Percentiles rank a stretch among this genome's conserved stretches.
Evolutionary conservation across 2,329 filamentous ascomycete genomes (phyloP).

Genomic region (Colletotrichum brevisporum): DNA sequence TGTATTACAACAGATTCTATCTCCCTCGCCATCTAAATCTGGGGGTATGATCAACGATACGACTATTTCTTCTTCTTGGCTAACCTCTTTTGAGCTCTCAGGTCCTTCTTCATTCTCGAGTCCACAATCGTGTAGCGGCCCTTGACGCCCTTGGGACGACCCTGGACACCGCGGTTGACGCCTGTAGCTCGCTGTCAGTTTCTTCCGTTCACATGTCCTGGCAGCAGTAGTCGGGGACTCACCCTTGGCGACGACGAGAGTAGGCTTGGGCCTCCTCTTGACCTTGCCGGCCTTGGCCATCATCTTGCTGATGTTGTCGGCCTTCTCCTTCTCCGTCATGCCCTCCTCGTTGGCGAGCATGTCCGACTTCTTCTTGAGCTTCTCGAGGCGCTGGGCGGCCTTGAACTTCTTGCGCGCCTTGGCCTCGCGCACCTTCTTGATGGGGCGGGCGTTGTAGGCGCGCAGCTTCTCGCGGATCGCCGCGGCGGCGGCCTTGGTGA

Average conservation of each 20-base stretch:
- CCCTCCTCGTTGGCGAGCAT: slow-evolving; percentile 89
- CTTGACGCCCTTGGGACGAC: slow-evolving; percentile 91
- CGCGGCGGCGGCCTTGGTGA: slow-evolving; percentile 87
- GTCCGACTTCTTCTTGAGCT: slow-evolving; percentile 97
- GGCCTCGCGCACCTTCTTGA: slow-evolving; percentile 99
- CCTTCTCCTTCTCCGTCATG: slow-evolving; percentile 97
- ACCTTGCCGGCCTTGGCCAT: slow-evolving; percentile 87
- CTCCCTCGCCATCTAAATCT: slow-evolving; percentile 20
- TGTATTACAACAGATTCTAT: slow-evolving; percentile 24
- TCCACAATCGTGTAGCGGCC: slow-evolving; percentile 98
- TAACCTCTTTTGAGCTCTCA: slow-evolving; percentile 85
- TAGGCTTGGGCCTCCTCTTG: slow-evolving; percentile 86
- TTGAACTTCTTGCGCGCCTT: slow-evolving; percentile 98
- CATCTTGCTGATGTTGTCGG: slow-evolving; percentile 83
- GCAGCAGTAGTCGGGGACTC: slow-evolving; percentile 39
- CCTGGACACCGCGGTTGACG: slow-evolving; percentile 85
- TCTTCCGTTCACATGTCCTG: background rate
- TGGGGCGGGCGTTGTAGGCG: slow-evolving; percentile 93
- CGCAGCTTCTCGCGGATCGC: slow-evolving; percentile 96
- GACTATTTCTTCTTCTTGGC: slow-evolving; percentile 76
- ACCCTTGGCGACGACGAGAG: slow-evolving; percentile 90
- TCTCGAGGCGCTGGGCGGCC: slow-evolving; percentile 90
- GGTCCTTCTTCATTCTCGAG: slow-evolving; percentile 95
- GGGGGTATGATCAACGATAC: slow-evolving; percentile 28
- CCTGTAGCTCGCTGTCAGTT: slow-evolving; percentile 31